Conservation (phyloP, 2,329 filamentous ascomycete genomes). For the Alternaria solani region DNA sequence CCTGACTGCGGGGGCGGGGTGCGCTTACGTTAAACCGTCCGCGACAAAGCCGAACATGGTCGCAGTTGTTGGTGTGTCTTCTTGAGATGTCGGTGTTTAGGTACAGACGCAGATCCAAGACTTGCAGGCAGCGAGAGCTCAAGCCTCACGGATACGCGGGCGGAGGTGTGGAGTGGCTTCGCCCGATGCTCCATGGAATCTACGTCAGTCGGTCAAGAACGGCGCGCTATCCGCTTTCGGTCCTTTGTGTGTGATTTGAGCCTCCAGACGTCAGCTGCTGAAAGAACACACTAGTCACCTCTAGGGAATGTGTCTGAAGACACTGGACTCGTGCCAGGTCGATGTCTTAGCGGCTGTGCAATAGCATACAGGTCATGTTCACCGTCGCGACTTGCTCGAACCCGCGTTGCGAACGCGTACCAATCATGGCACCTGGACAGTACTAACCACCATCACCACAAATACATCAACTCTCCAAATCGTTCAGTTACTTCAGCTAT, state of each 20-base stretch:
- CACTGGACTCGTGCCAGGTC: neutral
- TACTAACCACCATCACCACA: neutral
- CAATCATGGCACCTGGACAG: neutral
- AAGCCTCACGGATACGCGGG: conserved; percentile 29
- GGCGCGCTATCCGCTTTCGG: conserved; percentile 17
- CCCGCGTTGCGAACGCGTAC: conserved; percentile 1
- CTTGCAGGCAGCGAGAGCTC: conserved; percentile 17
- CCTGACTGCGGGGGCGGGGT: conserved; percentile 35
- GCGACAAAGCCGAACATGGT: conserved; percentile 51
- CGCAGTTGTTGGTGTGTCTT: conserved; percentile 5
- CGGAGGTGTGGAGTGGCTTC: conserved; percentile 27
- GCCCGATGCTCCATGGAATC: conserved; percentile 16
- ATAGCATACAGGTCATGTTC: neutral
- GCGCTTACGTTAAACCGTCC: conserved; percentile 49
- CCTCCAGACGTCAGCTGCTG: conserved; percentile 10
- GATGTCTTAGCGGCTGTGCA: neutral
- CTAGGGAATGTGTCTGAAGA: neutral
- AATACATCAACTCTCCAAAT: neutral
- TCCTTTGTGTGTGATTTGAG: conserved; percentile 7
- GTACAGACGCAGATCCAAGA: neutral
- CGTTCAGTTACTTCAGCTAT: too few relatives aligned
- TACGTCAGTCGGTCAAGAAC: conserved; percentile 19
- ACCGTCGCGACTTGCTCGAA: neutral
- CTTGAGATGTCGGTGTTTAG: conserved; percentile 13
- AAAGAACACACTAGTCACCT: neutral